A percentile compares a stretch with the other conserved stretches of the same genome.
Evolutionary conservation across 2,329 filamentous ascomycete species (phyloP).

Genomic region (Grosmannia serpens): DNA sequence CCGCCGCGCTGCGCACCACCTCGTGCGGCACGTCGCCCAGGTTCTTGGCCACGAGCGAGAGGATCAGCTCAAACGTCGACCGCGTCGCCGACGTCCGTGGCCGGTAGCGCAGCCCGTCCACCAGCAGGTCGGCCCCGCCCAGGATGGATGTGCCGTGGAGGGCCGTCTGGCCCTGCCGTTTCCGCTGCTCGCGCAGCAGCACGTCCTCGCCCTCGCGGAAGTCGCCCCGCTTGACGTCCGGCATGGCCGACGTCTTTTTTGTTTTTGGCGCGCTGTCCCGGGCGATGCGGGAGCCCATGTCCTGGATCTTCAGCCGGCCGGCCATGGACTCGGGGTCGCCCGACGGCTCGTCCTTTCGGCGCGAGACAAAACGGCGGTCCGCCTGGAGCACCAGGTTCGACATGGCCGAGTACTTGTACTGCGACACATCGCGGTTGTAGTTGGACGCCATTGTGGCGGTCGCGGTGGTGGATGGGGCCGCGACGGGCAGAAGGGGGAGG

Average conservation of each 20-base stretch:
- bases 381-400: slow-evolving; percentile 99
- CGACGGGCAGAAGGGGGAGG: background rate
- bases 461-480: slow-evolving; percentile 4
- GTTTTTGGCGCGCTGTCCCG: slow-evolving; percentile 71
- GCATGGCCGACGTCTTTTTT: slow-evolving; percentile 60
- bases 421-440: slow-evolving; percentile 71
- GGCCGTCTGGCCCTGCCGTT: slow-evolving; percentile 67
- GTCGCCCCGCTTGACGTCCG: slow-evolving; percentile 62
- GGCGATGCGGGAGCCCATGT: slow-evolving; percentile 82
- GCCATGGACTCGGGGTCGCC: slow-evolving; percentile 96
- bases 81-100: slow-evolving; percentile 85
- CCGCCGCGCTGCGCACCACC: slow-evolving; percentile 84
- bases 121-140: slow-evolving; percentile 63
- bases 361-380: slow-evolving; percentile 88
- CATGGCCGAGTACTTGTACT: slow-evolving; percentile 99
- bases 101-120: slow-evolving; percentile 86
- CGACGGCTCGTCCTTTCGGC: slow-evolving; percentile 87
- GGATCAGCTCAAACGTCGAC: slow-evolving; percentile 86
- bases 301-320: slow-evolving; percentile 80
- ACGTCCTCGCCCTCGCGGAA: slow-evolving; percentile 75
- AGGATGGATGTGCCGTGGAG: slow-evolving; percentile 65
- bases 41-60: slow-evolving; percentile 77
- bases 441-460: slow-evolving; percentile 53
- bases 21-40: slow-evolving; percentile 90
- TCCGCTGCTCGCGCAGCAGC: slow-evolving; percentile 71